Conservation (phyloP, 805 yeast genomes). For the Metschnikowia lunata region DNA sequence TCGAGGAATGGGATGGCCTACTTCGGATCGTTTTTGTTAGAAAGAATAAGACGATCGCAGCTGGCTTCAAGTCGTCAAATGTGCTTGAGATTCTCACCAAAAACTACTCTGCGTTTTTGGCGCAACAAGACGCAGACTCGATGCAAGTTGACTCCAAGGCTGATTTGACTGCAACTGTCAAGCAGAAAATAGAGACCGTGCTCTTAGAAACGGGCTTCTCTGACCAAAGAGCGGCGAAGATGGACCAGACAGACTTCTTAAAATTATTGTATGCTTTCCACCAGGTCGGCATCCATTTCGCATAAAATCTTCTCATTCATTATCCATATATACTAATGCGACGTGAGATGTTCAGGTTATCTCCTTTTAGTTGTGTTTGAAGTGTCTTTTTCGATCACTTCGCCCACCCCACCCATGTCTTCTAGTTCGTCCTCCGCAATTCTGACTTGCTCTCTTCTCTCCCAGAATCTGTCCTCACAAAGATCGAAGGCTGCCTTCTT, state of each 20-base stretch:
- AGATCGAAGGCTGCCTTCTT: constrained; percentile 86
- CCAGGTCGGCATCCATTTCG: constrained; percentile 95
- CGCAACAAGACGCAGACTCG: constrained; percentile 44
- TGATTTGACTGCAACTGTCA: constrained; percentile 48
- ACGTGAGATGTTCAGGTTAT: constrained; percentile 17
- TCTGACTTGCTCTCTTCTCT: constrained; percentile 89
- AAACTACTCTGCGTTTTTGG: constrained; percentile 77
- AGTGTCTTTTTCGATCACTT: constrained; percentile 71
- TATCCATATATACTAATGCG: background rate
- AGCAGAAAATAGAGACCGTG: constrained; percentile 67
- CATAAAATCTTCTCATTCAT: constrained; percentile 34
- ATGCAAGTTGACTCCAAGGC: constrained; percentile 38
- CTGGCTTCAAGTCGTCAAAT: constrained; percentile 83
- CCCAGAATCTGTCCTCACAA: constrained; percentile 98
- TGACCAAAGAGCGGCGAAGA: constrained; percentile 86
- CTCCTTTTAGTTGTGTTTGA: constrained; percentile 47
- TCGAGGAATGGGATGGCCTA: constrained; percentile 95
- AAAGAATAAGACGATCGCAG: constrained; percentile 87
- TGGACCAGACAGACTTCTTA: constrained; percentile 93
- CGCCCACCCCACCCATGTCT: constrained; percentile 88
- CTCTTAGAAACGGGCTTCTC: constrained; percentile 73
- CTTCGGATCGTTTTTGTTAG: constrained; percentile 88
- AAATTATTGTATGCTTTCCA: constrained; percentile 86
- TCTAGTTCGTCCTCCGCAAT: constrained; percentile 84
- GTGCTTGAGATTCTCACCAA: constrained; percentile 78